Evolutionary conservation across 495 filamentous ascomycete species (phyloP), one percentile per base, ranked within the genome.

Genomic region (Tuber microsphaerosporum): DNA sequence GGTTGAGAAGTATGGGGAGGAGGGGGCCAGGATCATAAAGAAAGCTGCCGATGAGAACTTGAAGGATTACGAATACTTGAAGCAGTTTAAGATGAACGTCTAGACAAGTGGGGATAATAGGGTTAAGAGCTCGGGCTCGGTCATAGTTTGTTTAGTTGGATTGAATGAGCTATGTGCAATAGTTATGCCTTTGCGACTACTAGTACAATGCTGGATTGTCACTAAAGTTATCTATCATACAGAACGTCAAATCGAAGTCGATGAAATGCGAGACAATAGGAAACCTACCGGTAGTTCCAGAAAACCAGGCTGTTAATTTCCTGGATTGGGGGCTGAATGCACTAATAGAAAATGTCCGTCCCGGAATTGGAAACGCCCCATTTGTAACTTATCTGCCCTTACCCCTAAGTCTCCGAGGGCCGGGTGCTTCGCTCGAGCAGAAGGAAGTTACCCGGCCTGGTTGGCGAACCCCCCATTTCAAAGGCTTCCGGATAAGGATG

Each of bases 1-100:
- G 94, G 84, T 83, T 31, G 87, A 91, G 81, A 96, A 93, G 82
- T 97, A 89, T 84, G 94, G 94, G 34, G 86, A 91, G 71, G 86
- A 96, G 79, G 92, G 85, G 7, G 91, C 92, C 42, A 90, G 89
- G 77, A 82, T 92, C 56, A 97, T 98, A 80, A 87, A 90, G 72
- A 85, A 91, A 78, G 90, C 89, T 20, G 93, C 97, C 69, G 87
- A 94, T 79, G 90, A 87, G 69, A 96, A 94, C 84, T 87, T 94
- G 77, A 84, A 84, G n/a, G 90, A 97, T 83, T 98, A 97, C 80
- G 89, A 96, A 84, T 96, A 96, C 83, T 84, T 98, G 84, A 97
- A 94, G 89, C 87, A 89, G 78, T 98, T 96, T 84, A 92, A 92
- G 73, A 86, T 97, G 80, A 90, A 90, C 78, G 85, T 89, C n/a